phyloP scores from a whole-genome alignment of 2,329 filamentous ascomycete species.

The Fusarium oxysporum region DNA sequence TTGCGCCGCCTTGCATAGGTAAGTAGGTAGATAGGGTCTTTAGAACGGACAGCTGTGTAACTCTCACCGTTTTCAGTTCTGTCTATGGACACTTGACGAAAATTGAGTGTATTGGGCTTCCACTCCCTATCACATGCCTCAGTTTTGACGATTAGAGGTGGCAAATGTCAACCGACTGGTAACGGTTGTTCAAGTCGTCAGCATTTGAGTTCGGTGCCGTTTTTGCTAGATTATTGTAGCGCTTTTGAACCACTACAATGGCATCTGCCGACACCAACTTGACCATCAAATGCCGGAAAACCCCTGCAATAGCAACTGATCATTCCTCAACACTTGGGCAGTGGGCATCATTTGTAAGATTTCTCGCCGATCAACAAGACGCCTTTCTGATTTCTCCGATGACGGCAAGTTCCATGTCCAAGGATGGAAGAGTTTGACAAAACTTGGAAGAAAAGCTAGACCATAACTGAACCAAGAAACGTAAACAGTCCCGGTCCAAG shows the following conservation, averaged over 20 bases:
- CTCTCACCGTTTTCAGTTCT: constrained; percentile 28
- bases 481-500: neutral
- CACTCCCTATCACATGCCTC: constrained; percentile 26
- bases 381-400: neutral
- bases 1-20: neutral
- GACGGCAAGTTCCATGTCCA: neutral
- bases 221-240: constrained; percentile 1
- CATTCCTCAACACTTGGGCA: neutral
- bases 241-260: neutral
- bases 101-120: neutral
- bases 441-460: constrained; percentile 4
- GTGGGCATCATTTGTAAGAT: neutral
- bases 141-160: constrained; percentile 7
- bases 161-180: constrained; percentile 19
- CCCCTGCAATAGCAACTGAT: neutral
- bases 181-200: constrained; percentile 10
- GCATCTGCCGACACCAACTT: constrained; percentile 19
- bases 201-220: constrained; percentile 10
- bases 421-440: neutral
- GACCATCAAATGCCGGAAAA: constrained; percentile 14
- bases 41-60: constrained; percentile 9
- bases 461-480: constrained; percentile 9
- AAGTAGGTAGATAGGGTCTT: neutral
- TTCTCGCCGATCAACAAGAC: neutral
- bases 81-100: constrained; percentile 12